These are phyloP conservation scores for Eucalyptus grandis DNA, from an alignment of 345 rosid species.

Conservation along the genomic window DNA sequence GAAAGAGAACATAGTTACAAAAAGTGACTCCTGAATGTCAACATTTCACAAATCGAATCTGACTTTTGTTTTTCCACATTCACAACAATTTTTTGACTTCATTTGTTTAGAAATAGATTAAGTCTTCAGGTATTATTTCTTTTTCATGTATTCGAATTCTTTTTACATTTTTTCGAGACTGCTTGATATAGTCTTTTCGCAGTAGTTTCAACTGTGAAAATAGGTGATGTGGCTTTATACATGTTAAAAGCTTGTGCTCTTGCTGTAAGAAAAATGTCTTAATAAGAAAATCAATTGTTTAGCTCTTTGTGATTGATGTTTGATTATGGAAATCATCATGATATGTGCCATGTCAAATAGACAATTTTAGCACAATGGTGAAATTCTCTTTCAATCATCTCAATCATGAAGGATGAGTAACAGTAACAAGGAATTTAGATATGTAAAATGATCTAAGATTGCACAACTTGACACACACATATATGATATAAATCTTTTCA, in stretches of 20 bases:
- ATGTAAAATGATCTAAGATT: not conserved
- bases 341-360: not conserved
- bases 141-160: not conserved
- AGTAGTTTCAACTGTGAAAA: not conserved
- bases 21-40: not conserved
- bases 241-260: not conserved
- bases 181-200: not conserved
- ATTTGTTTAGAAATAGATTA: not conserved
- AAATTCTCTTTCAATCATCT: not conserved
- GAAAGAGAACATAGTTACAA: not conserved
- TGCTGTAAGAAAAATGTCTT: not conserved
- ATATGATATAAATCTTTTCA: not conserved
- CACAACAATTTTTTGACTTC: not conserved
- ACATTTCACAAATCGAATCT: not conserved
- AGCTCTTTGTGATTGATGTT: not conserved
- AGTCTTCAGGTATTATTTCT: not conserved
- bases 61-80: not conserved
- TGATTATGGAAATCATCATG: not conserved
- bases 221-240: not conserved
- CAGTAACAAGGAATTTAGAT: not conserved
- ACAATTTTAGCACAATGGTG: not conserved
- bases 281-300: not conserved
- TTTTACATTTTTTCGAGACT: not conserved
- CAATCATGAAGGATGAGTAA: not conserved
- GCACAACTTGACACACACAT: fast-evolving